Percentiles rank a stretch among this genome's conserved stretches.
Evolutionary conservation across 148 eudicot species (phyloP).

Genomic region (Chenopodium formosanum): DNA sequence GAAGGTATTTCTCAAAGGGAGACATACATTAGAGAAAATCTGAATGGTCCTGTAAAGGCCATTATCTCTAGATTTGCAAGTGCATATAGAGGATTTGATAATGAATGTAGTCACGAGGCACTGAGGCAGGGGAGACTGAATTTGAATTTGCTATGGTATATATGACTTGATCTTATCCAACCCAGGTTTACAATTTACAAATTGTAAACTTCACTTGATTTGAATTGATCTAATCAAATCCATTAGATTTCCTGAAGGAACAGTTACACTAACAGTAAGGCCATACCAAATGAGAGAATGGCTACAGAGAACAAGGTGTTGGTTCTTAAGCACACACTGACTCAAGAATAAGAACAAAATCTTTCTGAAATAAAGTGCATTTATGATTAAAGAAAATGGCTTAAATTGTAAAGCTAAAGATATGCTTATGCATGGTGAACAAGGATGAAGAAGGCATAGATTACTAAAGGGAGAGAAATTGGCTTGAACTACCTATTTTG

Average conservation of each 20-base stretch:
- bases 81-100: neutral
- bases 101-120: neutral
- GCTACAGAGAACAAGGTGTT: neutral
- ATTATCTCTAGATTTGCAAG: neutral
- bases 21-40: neutral
- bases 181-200: neutral
- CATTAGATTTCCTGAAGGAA: neutral
- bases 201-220: neutral
- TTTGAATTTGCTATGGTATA: neutral
- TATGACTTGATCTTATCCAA: constrained; percentile 1
- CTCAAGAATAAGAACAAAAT: no score
- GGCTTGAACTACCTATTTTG: no score
- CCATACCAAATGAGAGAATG: neutral
- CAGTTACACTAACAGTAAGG: neutral
- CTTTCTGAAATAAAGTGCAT: no score
- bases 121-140: neutral
- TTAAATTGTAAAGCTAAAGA: no score
- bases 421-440: no score
- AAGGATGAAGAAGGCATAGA: no score
- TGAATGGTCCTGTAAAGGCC: neutral
- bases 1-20: neutral
- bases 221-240: neutral
- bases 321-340: no score
- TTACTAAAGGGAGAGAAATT: no score
- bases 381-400: no score